A percentile compares a stretch with the other conserved stretches of the same genome.
Conservation (phyloP, 768 basidiomycete species). For the Cyclocybe aegerita region DNA sequence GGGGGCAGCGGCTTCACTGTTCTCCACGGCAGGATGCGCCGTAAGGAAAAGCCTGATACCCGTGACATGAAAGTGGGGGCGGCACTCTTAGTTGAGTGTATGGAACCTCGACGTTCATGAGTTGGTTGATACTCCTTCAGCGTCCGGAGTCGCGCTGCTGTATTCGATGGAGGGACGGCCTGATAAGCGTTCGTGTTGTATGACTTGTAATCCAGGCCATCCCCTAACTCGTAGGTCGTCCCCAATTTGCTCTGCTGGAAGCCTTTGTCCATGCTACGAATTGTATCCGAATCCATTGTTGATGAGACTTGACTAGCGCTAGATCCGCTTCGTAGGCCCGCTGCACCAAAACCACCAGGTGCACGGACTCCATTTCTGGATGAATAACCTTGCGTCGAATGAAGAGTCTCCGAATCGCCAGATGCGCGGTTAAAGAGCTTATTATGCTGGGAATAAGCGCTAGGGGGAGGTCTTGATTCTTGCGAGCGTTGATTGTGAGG, state of each 20-base stretch:
- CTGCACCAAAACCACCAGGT: constrained; percentile 28
- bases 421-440: constrained; percentile 24
- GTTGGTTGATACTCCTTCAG: constrained; percentile 9
- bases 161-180: constrained; percentile 9
- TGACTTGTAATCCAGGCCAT: constrained; percentile 15
- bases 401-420: constrained; percentile 39
- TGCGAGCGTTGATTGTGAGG: constrained; percentile 5
- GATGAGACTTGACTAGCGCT: constrained; percentile 17
- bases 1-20: constrained; percentile 58
- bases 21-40: constrained; percentile 39
- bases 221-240: constrained; percentile 20
- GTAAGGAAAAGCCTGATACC: constrained; percentile 40
- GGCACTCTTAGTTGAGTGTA: constrained; percentile 44
- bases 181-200: constrained; percentile 3
- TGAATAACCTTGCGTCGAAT: constrained; percentile 29
- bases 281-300: constrained; percentile 17
- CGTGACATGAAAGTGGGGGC: constrained; percentile 53
- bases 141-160: constrained; percentile 11
- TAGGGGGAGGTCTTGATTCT: constrained; percentile 28
- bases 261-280: constrained; percentile 17
- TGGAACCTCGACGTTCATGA: constrained; percentile 34
- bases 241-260: constrained; percentile 17
- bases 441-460: constrained; percentile 31
- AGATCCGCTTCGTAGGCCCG: constrained; percentile 27
- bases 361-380: constrained; percentile 13